Conservation (phyloP, 1,284 basidiomycete species). For the Cutaneotrichosporon dermatis region DNA sequence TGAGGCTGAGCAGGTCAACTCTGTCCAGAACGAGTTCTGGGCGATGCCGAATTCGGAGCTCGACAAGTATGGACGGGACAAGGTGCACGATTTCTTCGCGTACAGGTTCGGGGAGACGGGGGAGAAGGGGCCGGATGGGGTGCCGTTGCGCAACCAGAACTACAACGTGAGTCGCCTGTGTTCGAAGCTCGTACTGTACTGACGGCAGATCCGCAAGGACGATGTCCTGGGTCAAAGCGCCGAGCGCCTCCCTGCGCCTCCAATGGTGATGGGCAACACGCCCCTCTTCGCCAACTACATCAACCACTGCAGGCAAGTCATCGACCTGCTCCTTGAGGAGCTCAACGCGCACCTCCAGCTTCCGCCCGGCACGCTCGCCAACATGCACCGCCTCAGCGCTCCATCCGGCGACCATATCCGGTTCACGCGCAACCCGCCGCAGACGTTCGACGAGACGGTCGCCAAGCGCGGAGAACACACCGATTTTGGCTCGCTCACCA, state of each 20-base stretch:
- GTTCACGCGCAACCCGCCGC: slow-evolving; percentile 54
- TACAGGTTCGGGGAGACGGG: slow-evolving; percentile 20
- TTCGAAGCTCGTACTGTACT: not conserved
- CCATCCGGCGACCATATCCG: slow-evolving; percentile 60
- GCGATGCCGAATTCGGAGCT: slow-evolving; percentile 24
- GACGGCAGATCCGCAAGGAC: slow-evolving; percentile 27
- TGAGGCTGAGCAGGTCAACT: slow-evolving; percentile 23
- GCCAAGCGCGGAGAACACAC: slow-evolving; percentile 27
- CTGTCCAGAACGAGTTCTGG: slow-evolving; percentile 26
- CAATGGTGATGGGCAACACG: slow-evolving; percentile 18
- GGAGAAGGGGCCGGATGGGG: slow-evolving; percentile 11
- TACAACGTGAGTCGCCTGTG: slow-evolving; percentile 23
- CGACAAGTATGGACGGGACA: slow-evolving; percentile 22
- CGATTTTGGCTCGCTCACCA: slow-evolving; percentile 28
- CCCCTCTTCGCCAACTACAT: slow-evolving; percentile 19
- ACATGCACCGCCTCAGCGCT: slow-evolving; percentile 54
- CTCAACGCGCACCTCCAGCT: slow-evolving; percentile 60
- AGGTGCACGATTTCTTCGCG: slow-evolving; percentile 26
- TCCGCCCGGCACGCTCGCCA: slow-evolving; percentile 53
- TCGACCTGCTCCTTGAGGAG: slow-evolving; percentile 55
- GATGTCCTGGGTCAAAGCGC: slow-evolving; percentile 23
- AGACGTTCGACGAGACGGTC: slow-evolving; percentile 15
- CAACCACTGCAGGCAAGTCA: slow-evolving; percentile 48
- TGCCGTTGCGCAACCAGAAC: slow-evolving; percentile 18
- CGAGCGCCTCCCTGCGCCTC: slow-evolving; percentile 16